phyloP scores from a whole-genome alignment of 2,329 filamentous ascomycete species.

The Trichoderma atrobrunneum region DNA sequence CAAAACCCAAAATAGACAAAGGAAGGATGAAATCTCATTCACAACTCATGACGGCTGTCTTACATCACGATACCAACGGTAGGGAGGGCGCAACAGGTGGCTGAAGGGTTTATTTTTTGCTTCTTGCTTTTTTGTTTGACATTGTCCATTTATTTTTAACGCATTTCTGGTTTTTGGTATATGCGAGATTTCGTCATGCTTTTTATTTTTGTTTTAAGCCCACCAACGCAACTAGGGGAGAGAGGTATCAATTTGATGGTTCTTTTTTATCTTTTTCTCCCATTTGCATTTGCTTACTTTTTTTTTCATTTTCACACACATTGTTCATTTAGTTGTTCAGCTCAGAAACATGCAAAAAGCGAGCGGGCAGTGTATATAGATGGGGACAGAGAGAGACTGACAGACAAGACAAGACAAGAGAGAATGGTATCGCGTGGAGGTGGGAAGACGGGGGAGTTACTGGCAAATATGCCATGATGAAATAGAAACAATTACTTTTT shows the following conservation, averaged over 20 bases:
- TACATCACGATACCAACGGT: constrained; percentile 19
- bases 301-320: background rate
- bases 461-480: background rate
- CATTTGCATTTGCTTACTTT: background rate
- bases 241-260: background rate
- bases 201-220: background rate
- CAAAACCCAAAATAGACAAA: background rate
- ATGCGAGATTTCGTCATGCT: background rate
- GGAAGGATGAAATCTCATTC: constrained; percentile 7
- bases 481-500: background rate
- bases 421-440: background rate
- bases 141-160: no score
- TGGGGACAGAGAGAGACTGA: background rate
- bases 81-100: constrained; percentile 13
- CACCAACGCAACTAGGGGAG: background rate
- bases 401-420: background rate
- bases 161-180: background rate
- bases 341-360: background rate
- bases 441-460: background rate
- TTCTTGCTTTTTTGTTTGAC: background rate
- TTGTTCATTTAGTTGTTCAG: background rate
- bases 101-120: background rate
- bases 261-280: background rate
- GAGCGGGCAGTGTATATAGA: constrained; percentile 3
- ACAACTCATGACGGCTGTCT: constrained; percentile 15